Evolutionary conservation across 768 basidiomycete genomes (phyloP), one percentile per base, ranked within the genome.

Genomic region (Amanita molliuscula): DNA sequence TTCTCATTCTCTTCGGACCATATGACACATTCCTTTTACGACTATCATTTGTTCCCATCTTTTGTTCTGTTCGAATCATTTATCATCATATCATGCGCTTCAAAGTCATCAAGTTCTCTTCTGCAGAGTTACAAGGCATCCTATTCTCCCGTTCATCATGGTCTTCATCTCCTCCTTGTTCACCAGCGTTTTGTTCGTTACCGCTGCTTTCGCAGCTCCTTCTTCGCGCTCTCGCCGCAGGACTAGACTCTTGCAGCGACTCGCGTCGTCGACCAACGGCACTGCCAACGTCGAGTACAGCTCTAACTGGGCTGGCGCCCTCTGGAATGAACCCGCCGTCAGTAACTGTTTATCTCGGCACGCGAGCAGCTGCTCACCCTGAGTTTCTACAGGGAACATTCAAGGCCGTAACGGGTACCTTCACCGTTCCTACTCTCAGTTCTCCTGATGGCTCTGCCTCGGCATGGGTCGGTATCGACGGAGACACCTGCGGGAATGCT

Each of bases 301-400:
- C 23, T 36, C 21, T 8, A 47, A 47, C 46, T 47, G 46, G 46
- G 15, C 46, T 9, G 46, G 46, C 4, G 46, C 46, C 8, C 20
- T 35, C 15, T 47, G 46, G 46, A 35, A 36, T 16, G 25, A 47
- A 21, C 34, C 46, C 7, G 34, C 46, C 20, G 46, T 47, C 5
- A 8, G 33, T 47, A n/a, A 34, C 21, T 33, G 6, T 33, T 20
- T 31, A 31, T 35, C 20, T 53, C 53, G n/a, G 60, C 61, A 31
- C 11, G 20, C 6, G 4, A 16, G 8, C 21, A 20, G 10, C 23
- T 36, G 6, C 23, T 3, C 23, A 23, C 35, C 26, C 21, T 38
- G 7, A 15, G 16, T 20, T 38, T 9, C 4, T 28, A n/a, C 23
- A 37, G 45, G 33, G 23, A 35, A 21, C 45, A 1, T 47, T 33